A percentile compares a stretch with the other conserved stretches of the same genome.
These are phyloP conservation scores for Pichia inconspicua DNA, from an alignment of 1,139 yeast species.

Conservation along the genomic window DNA sequence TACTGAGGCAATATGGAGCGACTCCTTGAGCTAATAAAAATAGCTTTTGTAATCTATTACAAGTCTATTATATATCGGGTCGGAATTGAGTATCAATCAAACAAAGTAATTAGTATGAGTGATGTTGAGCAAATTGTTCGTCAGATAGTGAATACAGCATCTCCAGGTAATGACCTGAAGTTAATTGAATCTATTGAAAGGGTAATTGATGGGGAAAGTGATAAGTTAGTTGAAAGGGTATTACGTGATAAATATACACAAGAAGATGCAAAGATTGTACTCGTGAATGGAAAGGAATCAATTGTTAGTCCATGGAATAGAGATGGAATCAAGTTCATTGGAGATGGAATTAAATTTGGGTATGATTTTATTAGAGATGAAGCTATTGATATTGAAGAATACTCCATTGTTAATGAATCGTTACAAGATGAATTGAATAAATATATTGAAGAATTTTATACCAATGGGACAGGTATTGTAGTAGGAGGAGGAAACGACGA, in stretches of 20 bases:
- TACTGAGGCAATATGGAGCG: no score
- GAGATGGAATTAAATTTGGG: slow-evolving; percentile 42
- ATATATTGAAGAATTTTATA: slow-evolving; percentile 45
- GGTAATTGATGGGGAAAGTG: not conserved
- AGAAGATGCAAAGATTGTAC: slow-evolving; percentile 24
- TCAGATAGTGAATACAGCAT: slow-evolving; percentile 41
- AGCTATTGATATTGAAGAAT: slow-evolving; percentile 46
- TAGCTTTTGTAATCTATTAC: no score
- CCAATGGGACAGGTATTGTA: slow-evolving; percentile 43
- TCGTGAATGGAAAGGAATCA: slow-evolving; percentile 16
- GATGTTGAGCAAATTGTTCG: slow-evolving; percentile 26
- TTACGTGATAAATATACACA: slow-evolving; percentile 23
- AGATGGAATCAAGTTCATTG: slow-evolving; percentile 37
- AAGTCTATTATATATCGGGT: no score
- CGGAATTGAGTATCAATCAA: no score
- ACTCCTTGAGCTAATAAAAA: no score
- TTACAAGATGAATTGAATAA: slow-evolving; percentile 27
- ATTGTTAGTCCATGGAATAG: slow-evolving; percentile 42
- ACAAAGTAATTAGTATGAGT: slow-evolving; percentile 2
- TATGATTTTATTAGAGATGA: slow-evolving; percentile 47
- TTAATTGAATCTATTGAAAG: not conserved
- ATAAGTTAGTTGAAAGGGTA: slow-evolving; percentile 26
- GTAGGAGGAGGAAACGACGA: slow-evolving; percentile 26
- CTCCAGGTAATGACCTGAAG: slow-evolving; percentile 41
- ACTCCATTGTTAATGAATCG: slow-evolving; percentile 22